A percentile compares a stretch with the other conserved stretches of the same genome.
phyloP scores from a whole-genome alignment of 495 filamentous ascomycete species.

The Patellaria atrata region DNA sequence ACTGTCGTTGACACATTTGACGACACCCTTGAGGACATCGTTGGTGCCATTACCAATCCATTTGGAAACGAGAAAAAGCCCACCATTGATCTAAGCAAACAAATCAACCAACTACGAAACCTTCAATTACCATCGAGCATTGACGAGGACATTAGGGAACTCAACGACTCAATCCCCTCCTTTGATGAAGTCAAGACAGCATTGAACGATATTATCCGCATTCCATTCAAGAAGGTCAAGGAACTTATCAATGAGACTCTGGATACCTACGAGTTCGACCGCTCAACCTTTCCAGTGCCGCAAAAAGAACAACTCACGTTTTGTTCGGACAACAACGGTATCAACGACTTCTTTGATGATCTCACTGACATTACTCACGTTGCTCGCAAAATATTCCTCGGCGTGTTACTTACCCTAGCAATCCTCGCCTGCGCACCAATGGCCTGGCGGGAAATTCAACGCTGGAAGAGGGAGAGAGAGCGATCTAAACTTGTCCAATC shows the following conservation, averaged over 20 bases:
- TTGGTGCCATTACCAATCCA: constrained; percentile 26
- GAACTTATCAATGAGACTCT: constrained; percentile 51
- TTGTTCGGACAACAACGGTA: constrained; percentile 69
- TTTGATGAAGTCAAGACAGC: constrained; percentile 73
- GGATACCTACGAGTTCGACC: constrained; percentile 60
- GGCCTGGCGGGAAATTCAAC: constrained; percentile 64
- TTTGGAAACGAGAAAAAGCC: constrained; percentile 26
- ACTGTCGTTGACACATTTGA: constrained; percentile 44
- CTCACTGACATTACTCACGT: constrained; percentile 44
- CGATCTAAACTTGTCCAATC: constrained; percentile 52
- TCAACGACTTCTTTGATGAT: constrained; percentile 73
- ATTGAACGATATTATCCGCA: constrained; percentile 50
- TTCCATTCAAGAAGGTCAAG: constrained; percentile 66
- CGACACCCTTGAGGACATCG: constrained; percentile 31
- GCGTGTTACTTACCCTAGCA: constrained; percentile 52
- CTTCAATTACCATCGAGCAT: constrained; percentile 54
- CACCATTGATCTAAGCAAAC: constrained; percentile 41
- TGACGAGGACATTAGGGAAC: constrained; percentile 44
- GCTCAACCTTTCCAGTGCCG: constrained; percentile 62
- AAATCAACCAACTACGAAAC: constrained; percentile 49
- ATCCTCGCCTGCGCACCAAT: constrained; percentile 59
- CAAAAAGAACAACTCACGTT: constrained; percentile 69
- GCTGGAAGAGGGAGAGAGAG: constrained; percentile 58
- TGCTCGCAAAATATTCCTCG: constrained; percentile 61
- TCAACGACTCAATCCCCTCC: constrained; percentile 65